A percentile compares a stretch with the other conserved stretches of the same genome.
Conservation (phyloP, 2,329 filamentous ascomycete species). For the Cordyceps farinosa region DNA sequence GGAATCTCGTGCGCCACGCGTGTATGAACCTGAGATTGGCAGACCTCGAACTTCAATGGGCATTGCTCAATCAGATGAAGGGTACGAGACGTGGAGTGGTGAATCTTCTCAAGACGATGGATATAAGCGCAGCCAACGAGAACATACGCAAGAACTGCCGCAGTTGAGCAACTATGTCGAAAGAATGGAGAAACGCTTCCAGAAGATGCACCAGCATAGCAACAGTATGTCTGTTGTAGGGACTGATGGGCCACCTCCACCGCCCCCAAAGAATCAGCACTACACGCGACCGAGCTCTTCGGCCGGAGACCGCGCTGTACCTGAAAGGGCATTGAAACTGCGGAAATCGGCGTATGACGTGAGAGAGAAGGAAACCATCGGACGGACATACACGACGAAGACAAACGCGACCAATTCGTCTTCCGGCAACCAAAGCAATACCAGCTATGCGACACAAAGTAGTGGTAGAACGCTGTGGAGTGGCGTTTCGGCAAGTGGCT, state of each 20-base stretch:
- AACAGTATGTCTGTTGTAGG: constrained; percentile 40
- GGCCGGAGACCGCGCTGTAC: constrained; percentile 41
- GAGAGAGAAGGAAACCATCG: constrained; percentile 59
- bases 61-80: constrained; percentile 58
- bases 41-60: constrained; percentile 71
- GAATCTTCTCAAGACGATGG: constrained; percentile 49
- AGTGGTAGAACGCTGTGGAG: constrained; percentile 91
- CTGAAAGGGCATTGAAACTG: constrained; percentile 51
- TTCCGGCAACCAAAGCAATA: constrained; percentile 65
- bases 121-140: constrained; percentile 37
- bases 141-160: constrained; percentile 56
- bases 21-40: constrained; percentile 26
- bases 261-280: constrained; percentile 54
- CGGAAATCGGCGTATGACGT: constrained; percentile 79
- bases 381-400: constrained; percentile 82
- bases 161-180: constrained; percentile 84
- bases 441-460: constrained; percentile 70
- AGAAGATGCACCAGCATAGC: constrained; percentile 64
- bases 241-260: constrained; percentile 56
- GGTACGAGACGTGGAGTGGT: constrained; percentile 57
- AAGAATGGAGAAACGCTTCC: constrained; percentile 82
- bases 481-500: constrained; percentile 80
- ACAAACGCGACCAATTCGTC: constrained; percentile 80
- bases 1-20: constrained; percentile 33
- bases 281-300: constrained; percentile 58